These are phyloP conservation scores for Penicillium hordei DNA, from an alignment of 2,329 filamentous ascomycete species.

Conservation along the genomic window DNA sequence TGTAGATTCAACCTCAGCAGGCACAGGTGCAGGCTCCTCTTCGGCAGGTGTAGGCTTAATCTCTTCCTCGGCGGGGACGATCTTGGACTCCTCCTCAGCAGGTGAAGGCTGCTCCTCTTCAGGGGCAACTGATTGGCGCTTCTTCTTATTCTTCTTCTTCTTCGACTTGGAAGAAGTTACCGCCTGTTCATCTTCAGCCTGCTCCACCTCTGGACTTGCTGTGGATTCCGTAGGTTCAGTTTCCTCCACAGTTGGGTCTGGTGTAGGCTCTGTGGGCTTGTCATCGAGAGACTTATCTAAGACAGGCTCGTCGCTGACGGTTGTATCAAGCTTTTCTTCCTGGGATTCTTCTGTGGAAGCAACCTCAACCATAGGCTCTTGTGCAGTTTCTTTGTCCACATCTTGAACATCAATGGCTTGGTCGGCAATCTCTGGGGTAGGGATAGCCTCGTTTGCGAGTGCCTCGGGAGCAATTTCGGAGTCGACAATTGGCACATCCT, in stretches of 20 bases:
- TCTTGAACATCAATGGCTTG: neutral
- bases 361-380: neutral
- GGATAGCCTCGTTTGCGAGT: neutral
- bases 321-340: neutral
- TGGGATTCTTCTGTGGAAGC: neutral
- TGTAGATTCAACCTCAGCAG: neutral
- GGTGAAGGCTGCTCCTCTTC: slow-evolving; percentile 4
- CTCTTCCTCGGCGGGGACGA: neutral
- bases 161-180: slow-evolving; percentile 12
- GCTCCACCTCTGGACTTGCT: neutral
- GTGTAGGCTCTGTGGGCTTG: neutral
- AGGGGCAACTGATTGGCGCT: slow-evolving; percentile 16
- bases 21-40: neutral
- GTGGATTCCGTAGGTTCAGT: neutral
- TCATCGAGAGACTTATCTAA: slow-evolving; percentile 5
- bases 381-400: neutral
- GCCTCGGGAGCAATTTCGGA: neutral
- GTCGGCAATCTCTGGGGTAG: slow-evolving; percentile 6
- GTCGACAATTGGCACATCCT: neutral
- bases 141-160: slow-evolving; percentile 28
- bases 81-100: slow-evolving; percentile 5
- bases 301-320: neutral
- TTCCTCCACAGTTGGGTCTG: neutral
- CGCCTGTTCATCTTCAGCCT: neutral
- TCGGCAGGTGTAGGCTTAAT: neutral